Conservation (phyloP, 2,329 filamentous ascomycete species). For the Byssoonygena ceratinophila region DNA sequence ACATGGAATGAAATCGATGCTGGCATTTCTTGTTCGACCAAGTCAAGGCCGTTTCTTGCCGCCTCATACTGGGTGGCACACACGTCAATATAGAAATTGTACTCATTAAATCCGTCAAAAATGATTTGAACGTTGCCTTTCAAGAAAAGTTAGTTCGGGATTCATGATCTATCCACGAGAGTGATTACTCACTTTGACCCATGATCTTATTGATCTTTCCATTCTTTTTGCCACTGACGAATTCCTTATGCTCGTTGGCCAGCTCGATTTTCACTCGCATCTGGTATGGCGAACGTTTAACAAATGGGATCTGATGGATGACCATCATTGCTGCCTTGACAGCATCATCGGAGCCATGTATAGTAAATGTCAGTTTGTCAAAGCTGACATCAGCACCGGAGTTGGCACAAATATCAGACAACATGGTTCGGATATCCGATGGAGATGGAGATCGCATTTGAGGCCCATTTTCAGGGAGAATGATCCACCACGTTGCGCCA, state of each 20-base stretch:
- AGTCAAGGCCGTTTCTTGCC: conserved; percentile 79
- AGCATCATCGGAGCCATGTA: conserved; percentile 90
- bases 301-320: conserved; percentile 82
- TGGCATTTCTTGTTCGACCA: conserved; percentile 98
- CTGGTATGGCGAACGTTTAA: conserved; percentile 76
- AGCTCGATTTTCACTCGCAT: conserved; percentile 98
- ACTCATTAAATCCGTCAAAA: conserved; percentile 98
- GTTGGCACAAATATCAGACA: conserved; percentile 91
- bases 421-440: conserved; percentile 73
- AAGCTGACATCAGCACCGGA: conserved; percentile 92
- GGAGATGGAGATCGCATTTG: conserved; percentile 50
- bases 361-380: conserved; percentile 84
- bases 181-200: conserved; percentile 67
- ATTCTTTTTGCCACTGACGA: conserved; percentile 98
- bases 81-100: conserved; percentile 99
- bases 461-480: conserved; percentile 57
- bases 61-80: conserved; percentile 86
- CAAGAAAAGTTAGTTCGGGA: conserved; percentile 11
- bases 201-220: conserved; percentile 99
- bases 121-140: conserved; percentile 91
- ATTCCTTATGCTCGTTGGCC: conserved; percentile 98
- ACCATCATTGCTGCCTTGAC: conserved; percentile 93
- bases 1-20: conserved; percentile 99
- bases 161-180: conserved; percentile 16
- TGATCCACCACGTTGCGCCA: conserved; percentile 90